These are phyloP conservation scores for Isatis tinctoria DNA, from an alignment of 345 rosid species.

Conservation along the genomic window DNA sequence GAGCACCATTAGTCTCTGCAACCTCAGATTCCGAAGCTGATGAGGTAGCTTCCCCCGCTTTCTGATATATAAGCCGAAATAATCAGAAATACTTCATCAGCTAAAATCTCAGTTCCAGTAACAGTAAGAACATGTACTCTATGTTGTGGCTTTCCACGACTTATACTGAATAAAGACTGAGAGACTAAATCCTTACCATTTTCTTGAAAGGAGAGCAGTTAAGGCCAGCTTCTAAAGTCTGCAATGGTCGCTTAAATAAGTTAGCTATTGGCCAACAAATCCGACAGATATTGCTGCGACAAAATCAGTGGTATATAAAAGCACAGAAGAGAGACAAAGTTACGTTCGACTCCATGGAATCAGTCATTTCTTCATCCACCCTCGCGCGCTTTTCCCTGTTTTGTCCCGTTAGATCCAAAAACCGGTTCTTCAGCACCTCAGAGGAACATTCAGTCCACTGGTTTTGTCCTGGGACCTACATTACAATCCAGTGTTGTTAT, in stretches of 20 bases:
- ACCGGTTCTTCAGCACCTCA: conserved; percentile 23
- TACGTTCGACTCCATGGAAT: conserved; percentile 41
- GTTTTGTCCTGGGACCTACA: conserved; percentile 80
- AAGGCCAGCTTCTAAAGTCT: conserved; percentile 41
- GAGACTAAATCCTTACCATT: conserved; percentile 46
- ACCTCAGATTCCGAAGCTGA: conserved; percentile 36
- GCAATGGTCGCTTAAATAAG: conserved; percentile 2
- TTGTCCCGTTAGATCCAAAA: conserved; percentile 35
- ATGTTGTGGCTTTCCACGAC: neutral
- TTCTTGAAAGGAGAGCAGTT: conserved; percentile 55
- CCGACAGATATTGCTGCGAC: neutral
- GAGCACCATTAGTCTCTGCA: conserved; percentile 24
- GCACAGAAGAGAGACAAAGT: neutral
- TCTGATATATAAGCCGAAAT: conserved; percentile 33
- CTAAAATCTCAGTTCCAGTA: neutral
- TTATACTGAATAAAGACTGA: neutral
- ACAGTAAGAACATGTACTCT: neutral
- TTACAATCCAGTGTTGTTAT: neutral
- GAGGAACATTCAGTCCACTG: conserved; percentile 63
- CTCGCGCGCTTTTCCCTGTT: conserved; percentile 76
- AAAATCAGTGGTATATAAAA: neutral
- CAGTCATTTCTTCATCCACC: conserved; percentile 50
- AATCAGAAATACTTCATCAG: neutral
- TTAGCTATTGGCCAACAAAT: neutral
- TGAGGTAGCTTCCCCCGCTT: conserved; percentile 51